Percentiles rank a stretch among this genome's conserved stretches.
Conservation (phyloP, 805 yeast species). For the Cyberlindnera mississippiensis region DNA sequence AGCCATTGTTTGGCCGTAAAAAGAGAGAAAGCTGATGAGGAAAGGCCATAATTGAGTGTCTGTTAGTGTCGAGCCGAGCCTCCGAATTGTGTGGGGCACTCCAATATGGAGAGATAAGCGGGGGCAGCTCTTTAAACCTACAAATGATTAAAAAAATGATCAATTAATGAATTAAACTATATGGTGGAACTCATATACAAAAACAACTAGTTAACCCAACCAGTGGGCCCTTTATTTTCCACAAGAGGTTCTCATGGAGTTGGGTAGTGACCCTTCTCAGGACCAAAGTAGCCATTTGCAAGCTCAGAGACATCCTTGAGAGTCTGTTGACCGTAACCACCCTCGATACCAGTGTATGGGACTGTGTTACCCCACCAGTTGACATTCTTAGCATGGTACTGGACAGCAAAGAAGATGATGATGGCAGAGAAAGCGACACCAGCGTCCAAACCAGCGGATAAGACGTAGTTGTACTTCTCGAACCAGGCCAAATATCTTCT, state of each 20-base stretch:
- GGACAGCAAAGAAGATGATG: constrained; percentile 26
- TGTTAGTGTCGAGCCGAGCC: no score
- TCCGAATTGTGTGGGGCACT: no score
- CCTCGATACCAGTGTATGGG: constrained; percentile 35
- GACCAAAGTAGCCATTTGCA: constrained; percentile 20
- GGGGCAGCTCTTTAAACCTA: no score
- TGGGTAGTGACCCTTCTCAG: constrained; percentile 19
- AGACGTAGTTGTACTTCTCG: constrained; percentile 44
- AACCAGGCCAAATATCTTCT: constrained; percentile 49
- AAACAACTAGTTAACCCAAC: no score
- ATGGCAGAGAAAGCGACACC: constrained; percentile 29
- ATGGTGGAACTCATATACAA: no score
- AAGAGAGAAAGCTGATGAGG: neutral
- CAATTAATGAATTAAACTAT: no score
- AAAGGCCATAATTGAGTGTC: no score
- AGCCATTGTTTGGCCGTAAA: neutral
- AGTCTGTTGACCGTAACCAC: constrained; percentile 26
- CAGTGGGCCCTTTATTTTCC: no score
- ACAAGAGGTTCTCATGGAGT: no score
- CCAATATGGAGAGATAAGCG: no score
- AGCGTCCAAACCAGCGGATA: constrained; percentile 30
- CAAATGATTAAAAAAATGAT: no score
- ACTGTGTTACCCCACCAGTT: constrained; percentile 67
- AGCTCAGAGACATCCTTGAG: constrained; percentile 11
- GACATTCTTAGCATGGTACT: constrained; percentile 39